Evolutionary conservation across 2,329 filamentous ascomycete species (phyloP).

Genomic region (Thielaviopsis musarum): DNA sequence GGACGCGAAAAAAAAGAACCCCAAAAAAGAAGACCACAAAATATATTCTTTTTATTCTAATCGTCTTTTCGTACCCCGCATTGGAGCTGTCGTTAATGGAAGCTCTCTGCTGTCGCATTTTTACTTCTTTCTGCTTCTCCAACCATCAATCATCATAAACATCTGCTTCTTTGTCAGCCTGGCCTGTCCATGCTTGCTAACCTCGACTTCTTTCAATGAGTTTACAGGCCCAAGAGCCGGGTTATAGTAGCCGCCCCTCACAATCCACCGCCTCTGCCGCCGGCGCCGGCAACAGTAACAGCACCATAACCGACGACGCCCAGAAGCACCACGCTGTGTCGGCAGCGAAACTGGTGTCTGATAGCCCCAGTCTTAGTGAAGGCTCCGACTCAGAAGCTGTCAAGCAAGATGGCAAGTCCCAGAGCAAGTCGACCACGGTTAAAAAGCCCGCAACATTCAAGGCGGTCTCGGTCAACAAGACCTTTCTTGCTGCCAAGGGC

Average conservation of each 20-base stretch:
- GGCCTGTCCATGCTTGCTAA: neutral
- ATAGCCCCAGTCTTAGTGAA: conserved; percentile 53
- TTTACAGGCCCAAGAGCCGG: neutral
- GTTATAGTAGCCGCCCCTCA: neutral
- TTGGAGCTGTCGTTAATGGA: neutral
- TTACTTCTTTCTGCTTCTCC: neutral
- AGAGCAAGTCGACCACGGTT: conserved; percentile 41
- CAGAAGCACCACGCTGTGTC: conserved; percentile 31
- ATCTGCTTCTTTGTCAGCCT: neutral
- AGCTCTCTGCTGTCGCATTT: neutral
- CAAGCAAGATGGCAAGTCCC: conserved; percentile 39
- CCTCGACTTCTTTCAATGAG: neutral
- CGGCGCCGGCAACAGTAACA: neutral
- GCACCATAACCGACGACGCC: conserved; percentile 32
- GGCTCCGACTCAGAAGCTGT: conserved; percentile 61
- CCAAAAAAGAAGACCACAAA: neutral
- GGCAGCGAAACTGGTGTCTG: conserved; percentile 13
- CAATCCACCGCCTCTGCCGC: neutral
- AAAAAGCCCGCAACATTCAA: conserved; percentile 73
- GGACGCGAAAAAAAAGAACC: neutral
- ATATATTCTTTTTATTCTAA: neutral
- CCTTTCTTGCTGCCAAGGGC: conserved; percentile 59
- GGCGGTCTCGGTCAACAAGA: conserved; percentile 71
- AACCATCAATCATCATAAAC: neutral
- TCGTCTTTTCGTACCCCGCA: neutral